Evolutionary conservation across 768 basidiomycete genomes (phyloP).

Genomic region (Daedaleopsis nitida): DNA sequence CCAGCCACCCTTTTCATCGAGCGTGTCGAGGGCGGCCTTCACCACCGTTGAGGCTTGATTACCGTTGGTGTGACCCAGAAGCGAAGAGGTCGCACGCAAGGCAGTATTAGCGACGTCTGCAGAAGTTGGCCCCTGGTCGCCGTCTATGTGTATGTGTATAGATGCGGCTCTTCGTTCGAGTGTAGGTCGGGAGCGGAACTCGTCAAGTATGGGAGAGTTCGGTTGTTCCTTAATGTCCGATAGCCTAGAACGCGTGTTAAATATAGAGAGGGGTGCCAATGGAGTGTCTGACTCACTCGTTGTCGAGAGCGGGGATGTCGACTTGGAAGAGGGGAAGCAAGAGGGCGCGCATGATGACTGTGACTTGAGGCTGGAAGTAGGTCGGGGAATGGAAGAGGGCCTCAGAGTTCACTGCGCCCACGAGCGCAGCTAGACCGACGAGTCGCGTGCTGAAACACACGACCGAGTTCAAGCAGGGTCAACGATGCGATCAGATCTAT

Average conservation of each 20-base stretch:
- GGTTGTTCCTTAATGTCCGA: constrained; percentile 66
- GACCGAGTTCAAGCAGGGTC: not conserved
- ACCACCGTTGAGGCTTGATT: constrained; percentile 72
- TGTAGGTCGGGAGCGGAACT: constrained; percentile 80
- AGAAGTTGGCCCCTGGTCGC: constrained; percentile 79
- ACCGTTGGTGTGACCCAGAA: constrained; percentile 78
- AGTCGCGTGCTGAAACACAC: constrained; percentile 64
- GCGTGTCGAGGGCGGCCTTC: constrained; percentile 68
- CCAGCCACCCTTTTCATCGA: constrained; percentile 70
- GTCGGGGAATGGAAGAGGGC: constrained; percentile 72
- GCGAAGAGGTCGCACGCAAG: constrained; percentile 67
- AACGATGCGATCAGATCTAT: not conserved
- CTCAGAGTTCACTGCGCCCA: constrained; percentile 81
- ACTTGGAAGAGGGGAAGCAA: constrained; percentile 68
- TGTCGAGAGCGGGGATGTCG: constrained; percentile 57
- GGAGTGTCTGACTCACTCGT: constrained; percentile 54
- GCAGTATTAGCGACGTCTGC: constrained; percentile 75
- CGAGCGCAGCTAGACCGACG: constrained; percentile 82
- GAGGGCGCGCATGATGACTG: constrained; percentile 70
- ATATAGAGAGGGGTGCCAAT: not conserved
- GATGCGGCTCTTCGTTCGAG: constrained; percentile 85
- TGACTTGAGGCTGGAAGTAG: constrained; percentile 74
- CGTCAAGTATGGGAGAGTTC: constrained; percentile 76
- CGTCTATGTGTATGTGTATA: constrained; percentile 86
- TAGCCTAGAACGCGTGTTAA: constrained; percentile 42